Conservation (phyloP, 495 filamentous ascomycete species). For the Tuber magnatum region DNA sequence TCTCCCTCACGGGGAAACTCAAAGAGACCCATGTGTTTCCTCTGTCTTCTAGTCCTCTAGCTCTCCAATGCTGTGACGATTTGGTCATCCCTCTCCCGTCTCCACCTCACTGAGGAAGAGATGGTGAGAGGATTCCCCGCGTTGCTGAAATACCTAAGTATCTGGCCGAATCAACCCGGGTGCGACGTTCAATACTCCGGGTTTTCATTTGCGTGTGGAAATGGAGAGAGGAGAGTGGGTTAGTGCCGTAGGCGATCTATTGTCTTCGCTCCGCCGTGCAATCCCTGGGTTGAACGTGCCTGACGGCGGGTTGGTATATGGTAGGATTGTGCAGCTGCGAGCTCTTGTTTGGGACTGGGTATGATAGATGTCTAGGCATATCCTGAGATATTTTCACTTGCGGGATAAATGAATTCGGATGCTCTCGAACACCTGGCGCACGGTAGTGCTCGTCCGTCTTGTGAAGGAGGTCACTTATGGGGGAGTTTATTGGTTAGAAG, state of each 20-base stretch:
- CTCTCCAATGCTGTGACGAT: not conserved
- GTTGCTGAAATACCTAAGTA: too few species aligned
- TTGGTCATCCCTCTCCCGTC: too few species aligned
- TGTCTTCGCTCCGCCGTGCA: not conserved
- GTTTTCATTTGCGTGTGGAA: not conserved
- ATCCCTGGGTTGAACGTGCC: not conserved
- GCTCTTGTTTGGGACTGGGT: not conserved
- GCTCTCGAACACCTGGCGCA: not conserved
- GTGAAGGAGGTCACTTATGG: not conserved
- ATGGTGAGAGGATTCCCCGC: too few species aligned
- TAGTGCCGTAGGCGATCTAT: not conserved
- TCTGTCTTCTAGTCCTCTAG: not conserved
- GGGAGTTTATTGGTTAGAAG: not conserved
- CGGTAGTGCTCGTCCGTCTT: not conserved
- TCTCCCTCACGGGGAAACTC: too few species aligned
- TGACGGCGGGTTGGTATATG: not conserved
- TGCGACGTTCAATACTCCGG: too few species aligned
- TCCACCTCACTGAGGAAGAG: too few species aligned
- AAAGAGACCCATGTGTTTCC: not conserved
- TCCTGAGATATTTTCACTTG: not conserved
- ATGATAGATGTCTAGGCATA: not conserved
- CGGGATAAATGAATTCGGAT: not conserved
- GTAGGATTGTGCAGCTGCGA: not conserved
- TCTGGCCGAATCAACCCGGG: too few species aligned
- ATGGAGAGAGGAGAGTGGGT: not conserved